Base-by-base conservation (phyloP, 2,329 filamentous ascomycete species). In the Xylariaceae sp. region DNA sequence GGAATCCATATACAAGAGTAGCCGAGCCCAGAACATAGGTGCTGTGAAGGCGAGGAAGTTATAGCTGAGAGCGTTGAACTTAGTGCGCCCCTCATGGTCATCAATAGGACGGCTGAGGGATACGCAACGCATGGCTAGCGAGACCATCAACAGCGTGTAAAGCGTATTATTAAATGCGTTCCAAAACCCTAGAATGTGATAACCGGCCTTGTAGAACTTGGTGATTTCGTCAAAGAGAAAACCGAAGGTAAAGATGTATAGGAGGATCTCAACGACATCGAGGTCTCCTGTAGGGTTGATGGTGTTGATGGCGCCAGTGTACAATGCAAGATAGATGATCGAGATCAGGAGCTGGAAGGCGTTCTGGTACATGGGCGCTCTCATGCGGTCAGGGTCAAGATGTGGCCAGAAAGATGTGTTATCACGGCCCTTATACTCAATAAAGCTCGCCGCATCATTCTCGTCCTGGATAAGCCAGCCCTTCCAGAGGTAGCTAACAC, bases 401-500 rank as follows among this genome's bases (percentile, higher is more conserved):
- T 98, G 93, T 1, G 78, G 72, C 70, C 85, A 80, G 67, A 93
- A 94, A 36, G 74, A 77, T 1, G 82, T 83, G 63, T 91, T 87
- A 48, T 85, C 88, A 63, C 89, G 89, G 48, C 88, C 76, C 56
- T 84, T 81, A 72, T 94, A 98, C 61, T 91, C 85, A 43, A 96
- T 78, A 63, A 98, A 98, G 42, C 82, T 83, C n/a, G 84, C 82
- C 0, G 92, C 86, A 57, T 97, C 91, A 40, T 91, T 77, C 57
- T 96, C 90, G 55, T 96, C 89, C 64, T 98, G 93, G n/a, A 95
- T 83, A 7, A 97, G 74, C 93, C 93, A 98, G 19, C 93, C 93
- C 50, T 83, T 82, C 93, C 93, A 98, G 7, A 98, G 82, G 62
- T 94, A 89, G 51, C 77, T 81, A 59, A 97, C 89, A 63, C 92